These are phyloP conservation scores for Backusella westeae DNA, from an alignment of 192 early-diverging fungal species.

Conservation along the genomic window DNA sequence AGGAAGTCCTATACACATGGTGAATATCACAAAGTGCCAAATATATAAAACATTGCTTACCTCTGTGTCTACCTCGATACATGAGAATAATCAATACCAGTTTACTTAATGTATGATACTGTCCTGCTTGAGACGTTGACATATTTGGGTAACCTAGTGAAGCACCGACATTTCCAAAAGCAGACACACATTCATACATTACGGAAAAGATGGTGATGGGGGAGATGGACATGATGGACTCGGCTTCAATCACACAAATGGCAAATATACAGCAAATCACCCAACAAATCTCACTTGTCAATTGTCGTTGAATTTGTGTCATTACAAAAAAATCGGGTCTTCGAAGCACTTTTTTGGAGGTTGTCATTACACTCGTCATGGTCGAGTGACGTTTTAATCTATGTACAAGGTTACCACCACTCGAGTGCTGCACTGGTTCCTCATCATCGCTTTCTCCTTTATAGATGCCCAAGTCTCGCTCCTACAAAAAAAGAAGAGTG, in stretches of 20 bases:
- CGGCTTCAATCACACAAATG: constrained; percentile 30
- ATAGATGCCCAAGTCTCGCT: constrained; percentile 36
- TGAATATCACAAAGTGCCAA: too few species aligned
- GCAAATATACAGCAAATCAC: constrained; percentile 28
- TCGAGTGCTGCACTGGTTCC: background rate
- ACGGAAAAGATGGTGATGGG: constrained; percentile 29
- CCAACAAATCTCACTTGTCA: constrained; percentile 38
- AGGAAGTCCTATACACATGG: constrained; percentile 21
- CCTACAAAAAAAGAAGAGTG: background rate
- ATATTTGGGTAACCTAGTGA: constrained; percentile 26
- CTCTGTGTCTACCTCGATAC: constrained; percentile 38
- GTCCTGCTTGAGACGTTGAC: constrained; percentile 21
- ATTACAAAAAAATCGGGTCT: constrained; percentile 39
- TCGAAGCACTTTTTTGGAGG: constrained; percentile 14
- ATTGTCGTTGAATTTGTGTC: constrained; percentile 35
- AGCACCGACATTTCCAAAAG: constrained; percentile 37
- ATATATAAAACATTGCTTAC: background rate
- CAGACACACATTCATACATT: constrained; percentile 38
- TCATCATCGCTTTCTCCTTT: constrained; percentile 9
- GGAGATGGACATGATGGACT: constrained; percentile 20
- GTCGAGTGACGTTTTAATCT: constrained; percentile 17
- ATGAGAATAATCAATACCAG: constrained; percentile 34
- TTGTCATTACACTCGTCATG: constrained; percentile 21
- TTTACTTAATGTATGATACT: constrained; percentile 32
- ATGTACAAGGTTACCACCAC: background rate